Percentiles rank a stretch among this genome's conserved stretches.
These are phyloP conservation scores for Wickerhamomyces sydowiorum DNA, from an alignment of 805 yeast genomes.

Conservation along the genomic window DNA sequence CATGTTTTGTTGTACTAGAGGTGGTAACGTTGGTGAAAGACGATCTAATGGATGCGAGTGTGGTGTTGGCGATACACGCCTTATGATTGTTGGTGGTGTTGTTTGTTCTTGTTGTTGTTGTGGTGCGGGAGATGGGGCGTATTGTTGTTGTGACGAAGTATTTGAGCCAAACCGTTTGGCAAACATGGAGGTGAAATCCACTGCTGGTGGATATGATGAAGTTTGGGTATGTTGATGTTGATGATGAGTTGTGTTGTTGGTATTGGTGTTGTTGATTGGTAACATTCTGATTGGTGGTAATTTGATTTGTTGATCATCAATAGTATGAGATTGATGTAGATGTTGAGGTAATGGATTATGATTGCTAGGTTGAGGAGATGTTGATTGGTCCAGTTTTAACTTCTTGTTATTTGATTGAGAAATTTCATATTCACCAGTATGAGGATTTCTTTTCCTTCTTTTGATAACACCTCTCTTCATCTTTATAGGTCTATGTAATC, in stretches of 20 bases:
- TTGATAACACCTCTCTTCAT: constrained; percentile 71
- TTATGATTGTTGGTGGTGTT: not conserved
- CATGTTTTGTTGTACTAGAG: constrained; percentile 7
- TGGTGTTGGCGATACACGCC: not conserved
- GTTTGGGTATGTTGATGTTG: constrained; percentile 2
- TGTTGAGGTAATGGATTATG: constrained; percentile 3
- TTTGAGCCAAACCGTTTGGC: constrained; percentile 8
- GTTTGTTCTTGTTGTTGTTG: constrained; percentile 1
- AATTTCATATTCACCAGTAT: not conserved
- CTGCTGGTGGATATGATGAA: constrained; percentile 27
- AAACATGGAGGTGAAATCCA: constrained; percentile 35
- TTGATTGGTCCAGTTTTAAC: not conserved
- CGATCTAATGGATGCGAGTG: not conserved
- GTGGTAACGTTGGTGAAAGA: not conserved
- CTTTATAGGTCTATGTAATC: constrained; percentile 68
- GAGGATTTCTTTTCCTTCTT: constrained; percentile 52
- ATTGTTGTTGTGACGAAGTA: not conserved
- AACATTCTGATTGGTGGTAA: constrained; percentile 21
- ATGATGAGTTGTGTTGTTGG: not conserved
- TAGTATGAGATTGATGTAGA: not conserved
- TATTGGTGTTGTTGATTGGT: constrained; percentile 9
- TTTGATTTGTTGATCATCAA: constrained; percentile 6
- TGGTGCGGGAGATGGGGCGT: not conserved
- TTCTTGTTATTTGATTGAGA: not conserved
- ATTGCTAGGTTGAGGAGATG: not conserved